Percentiles rank a stretch among this genome's conserved stretches.
These are phyloP conservation scores for Leccinum disarticulatum DNA, from an alignment of 768 basidiomycete species.

Conservation along the genomic window DNA sequence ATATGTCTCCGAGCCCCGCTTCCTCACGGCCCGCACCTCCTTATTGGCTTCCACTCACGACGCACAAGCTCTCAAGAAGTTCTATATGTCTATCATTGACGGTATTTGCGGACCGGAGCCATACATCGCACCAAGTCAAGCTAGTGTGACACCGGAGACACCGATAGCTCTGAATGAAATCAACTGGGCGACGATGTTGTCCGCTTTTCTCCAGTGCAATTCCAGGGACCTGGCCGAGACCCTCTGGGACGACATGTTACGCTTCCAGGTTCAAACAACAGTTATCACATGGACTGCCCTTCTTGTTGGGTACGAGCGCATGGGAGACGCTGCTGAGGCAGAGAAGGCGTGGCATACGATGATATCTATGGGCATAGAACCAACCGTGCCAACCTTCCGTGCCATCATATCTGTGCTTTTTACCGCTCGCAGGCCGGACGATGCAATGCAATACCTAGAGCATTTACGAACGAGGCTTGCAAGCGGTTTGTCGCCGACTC, in stretches of 20 bases:
- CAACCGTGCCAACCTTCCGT: conserved; percentile 65
- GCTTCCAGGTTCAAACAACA: conserved; percentile 49
- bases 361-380: conserved; percentile 51
- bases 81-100: conserved; percentile 52
- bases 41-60: conserved; percentile 42
- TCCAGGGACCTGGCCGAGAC: conserved; percentile 56
- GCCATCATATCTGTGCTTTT: conserved; percentile 67
- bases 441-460: conserved; percentile 51
- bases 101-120: conserved; percentile 52
- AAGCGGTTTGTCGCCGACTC: conserved; percentile 23
- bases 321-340: conserved; percentile 52
- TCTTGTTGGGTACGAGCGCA: conserved; percentile 58
- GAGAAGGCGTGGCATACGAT: conserved; percentile 65
- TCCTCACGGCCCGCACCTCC: conserved; percentile 50
- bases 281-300: conserved; percentile 70
- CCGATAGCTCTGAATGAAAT: conserved; percentile 54
- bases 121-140: conserved; percentile 50
- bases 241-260: conserved; percentile 68
- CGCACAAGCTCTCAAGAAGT: conserved; percentile 36
- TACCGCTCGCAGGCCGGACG: conserved; percentile 46
- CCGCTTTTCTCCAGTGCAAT: conserved; percentile 58
- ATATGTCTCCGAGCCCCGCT: conserved; percentile 48
- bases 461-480: conserved; percentile 42
- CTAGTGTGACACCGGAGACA: conserved; percentile 37
- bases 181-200: conserved; percentile 65